Base-by-base conservation (phyloP, 2,329 filamentous ascomycete species). In the Pseudonectria foliicola region DNA sequence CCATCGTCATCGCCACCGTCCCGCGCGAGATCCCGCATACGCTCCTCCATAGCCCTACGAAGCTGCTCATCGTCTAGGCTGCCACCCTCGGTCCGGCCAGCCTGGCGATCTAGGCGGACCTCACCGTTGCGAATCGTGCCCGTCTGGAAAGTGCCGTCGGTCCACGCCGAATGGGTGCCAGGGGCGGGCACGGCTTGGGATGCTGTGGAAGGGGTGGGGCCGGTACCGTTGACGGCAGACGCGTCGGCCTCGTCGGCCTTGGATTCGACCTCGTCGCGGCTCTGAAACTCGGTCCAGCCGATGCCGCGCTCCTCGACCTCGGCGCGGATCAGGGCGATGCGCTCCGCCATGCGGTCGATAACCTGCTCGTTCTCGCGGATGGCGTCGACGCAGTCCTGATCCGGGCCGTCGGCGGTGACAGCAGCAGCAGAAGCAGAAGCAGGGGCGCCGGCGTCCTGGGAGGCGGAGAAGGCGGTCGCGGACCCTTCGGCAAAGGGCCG, bases 321-420 rank as follows among this genome's bases (percentile, higher is more conserved):
- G 27, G 54, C 62, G 45, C 70, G 74, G 42, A 87, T 64, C 32
- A 86, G 57, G 35, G 64, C 66, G 42, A 87, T 72, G 55, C 82
- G 69, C 61, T 78, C 73, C 42, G 71, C 66, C 73, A 86, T 83
- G 48, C 81, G 71, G 42, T 59, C 67, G 38, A 89, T 81, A 38
- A 88, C 82, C 13, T 54, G 58, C 48, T 79, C 71, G 59, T 88
- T 88, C 61, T 89, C 83, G 37, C 63, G 57, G 54, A 88, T 83
- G 39, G 83, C 84, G 38, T 87, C 82, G 46, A 76, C 63, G 64
- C 84, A 89, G 56, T 85, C 82, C 42, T 68, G 67, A 53, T 89
- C 84, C 12, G 78, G 60, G 12, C 39, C 44, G 3, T 42, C 38
- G 4, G 45, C 33, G 25, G 40, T 35, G 18, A 31, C n/a, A 4